Conservation (phyloP, 352 stramenopile species). For the Phytopythium kandeliae region DNA sequence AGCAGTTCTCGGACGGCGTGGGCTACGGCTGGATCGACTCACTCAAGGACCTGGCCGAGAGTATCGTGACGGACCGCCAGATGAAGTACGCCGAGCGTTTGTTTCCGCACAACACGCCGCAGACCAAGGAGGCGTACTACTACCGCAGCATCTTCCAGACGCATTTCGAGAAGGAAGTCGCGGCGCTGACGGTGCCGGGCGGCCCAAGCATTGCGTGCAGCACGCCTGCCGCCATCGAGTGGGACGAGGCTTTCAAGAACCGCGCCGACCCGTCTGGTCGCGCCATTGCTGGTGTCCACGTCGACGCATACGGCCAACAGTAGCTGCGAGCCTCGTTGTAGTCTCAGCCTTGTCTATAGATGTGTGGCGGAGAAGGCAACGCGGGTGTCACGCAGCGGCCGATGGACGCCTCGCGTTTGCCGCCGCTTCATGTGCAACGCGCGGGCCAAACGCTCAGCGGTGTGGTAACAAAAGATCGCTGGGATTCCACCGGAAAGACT, state of each 20-base stretch:
- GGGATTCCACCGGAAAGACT: neutral
- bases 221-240: constrained; percentile 96
- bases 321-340: neutral
- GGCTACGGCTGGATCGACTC: constrained; percentile 99
- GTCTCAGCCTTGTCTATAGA: constrained; percentile 3
- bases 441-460: neutral
- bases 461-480: neutral
- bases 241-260: constrained; percentile 95
- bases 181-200: constrained; percentile 95
- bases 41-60: constrained; percentile 94
- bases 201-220: constrained; percentile 98
- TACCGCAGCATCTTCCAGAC: constrained; percentile 98
- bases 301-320: constrained; percentile 84
- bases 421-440: no score
- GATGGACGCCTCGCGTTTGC: no score
- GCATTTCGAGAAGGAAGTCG: constrained; percentile 96
- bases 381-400: no score
- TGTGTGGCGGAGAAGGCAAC: neutral
- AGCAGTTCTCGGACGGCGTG: constrained; percentile 99
- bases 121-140: constrained; percentile 97
- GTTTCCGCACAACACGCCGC: constrained; percentile 98
- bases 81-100: constrained; percentile 92
- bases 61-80: constrained; percentile 94
- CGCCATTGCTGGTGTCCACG: constrained; percentile 93
- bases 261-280: constrained; percentile 94